phyloP scores from a whole-genome alignment of 306 rosid genomes.

The Crotalaria pallida region DNA sequence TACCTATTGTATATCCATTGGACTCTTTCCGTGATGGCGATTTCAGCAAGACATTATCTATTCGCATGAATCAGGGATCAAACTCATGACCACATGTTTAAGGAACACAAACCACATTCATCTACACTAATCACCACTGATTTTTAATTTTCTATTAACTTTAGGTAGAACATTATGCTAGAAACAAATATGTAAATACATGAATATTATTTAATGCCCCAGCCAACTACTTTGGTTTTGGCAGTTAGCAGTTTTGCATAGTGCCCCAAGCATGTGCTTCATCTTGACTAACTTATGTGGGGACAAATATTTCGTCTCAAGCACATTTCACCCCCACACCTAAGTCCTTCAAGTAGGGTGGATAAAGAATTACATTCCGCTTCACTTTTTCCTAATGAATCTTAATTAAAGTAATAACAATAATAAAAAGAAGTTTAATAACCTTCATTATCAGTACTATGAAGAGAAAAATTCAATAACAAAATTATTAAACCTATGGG shows the following conservation, averaged over 20 bases:
- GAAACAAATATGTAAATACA: not conserved
- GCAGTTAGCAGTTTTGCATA: constrained; percentile 19
- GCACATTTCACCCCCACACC: constrained; percentile 3
- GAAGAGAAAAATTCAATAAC: not conserved
- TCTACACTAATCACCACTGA: too few species aligned
- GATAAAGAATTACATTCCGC: constrained; percentile 8
- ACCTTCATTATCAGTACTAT: not conserved
- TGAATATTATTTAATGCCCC: constrained; percentile 1
- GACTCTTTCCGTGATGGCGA: too few species aligned
- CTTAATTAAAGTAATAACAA: not conserved
- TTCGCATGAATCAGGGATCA: too few species aligned
- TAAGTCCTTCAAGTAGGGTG: not conserved
- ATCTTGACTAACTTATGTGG: constrained; percentile 38
- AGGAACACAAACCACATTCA: too few species aligned
- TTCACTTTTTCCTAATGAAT: not conserved
- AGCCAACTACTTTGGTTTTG: constrained; percentile 25
- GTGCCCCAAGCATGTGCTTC: constrained; percentile 38
- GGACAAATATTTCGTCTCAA: constrained; percentile 26
- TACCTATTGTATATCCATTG: too few species aligned
- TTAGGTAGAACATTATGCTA: not conserved
- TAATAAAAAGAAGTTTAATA: not conserved
- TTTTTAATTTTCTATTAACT: constrained; percentile 8
- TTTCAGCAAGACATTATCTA: too few species aligned
- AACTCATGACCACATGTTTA: too few species aligned
- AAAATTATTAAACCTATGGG: not conserved